Evolutionary conservation across 176 grass and related monocot genomes (phyloP).

Genomic region (Pontederia paniculata): DNA sequence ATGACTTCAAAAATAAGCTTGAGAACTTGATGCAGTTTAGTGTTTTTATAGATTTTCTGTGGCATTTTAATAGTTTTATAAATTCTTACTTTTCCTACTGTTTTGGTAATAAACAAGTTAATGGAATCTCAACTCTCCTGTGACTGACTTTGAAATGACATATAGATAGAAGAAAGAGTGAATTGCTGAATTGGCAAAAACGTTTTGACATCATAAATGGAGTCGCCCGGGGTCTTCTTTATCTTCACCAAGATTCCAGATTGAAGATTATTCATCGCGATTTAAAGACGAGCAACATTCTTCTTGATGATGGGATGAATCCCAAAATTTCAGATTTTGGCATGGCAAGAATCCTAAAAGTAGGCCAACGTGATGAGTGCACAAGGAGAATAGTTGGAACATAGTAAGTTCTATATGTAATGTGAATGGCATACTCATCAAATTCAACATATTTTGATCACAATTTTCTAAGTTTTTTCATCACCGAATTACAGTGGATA

Average conservation of each 20-base stretch:
- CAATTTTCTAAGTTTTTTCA: background rate
- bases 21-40: background rate
- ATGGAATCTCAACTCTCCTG: no score
- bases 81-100: no score
- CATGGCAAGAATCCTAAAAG: slow-evolving; percentile 31
- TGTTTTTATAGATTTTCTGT: background rate
- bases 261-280: slow-evolving; percentile 51
- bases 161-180: slow-evolving; percentile 25
- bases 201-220: slow-evolving; percentile 43
- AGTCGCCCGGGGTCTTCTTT: slow-evolving; percentile 44
- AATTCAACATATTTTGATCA: background rate
- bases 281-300: slow-evolving; percentile 51
- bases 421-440: background rate
- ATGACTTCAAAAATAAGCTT: no score
- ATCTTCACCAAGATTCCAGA: slow-evolving; percentile 58
- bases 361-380: slow-evolving; percentile 15
- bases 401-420: slow-evolving; percentile 17
- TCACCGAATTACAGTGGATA: slow-evolving; percentile 3
- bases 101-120: no score
- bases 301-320: slow-evolving; percentile 44
- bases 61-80: no score
- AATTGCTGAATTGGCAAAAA: slow-evolving; percentile 26
- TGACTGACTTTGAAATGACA: no score
- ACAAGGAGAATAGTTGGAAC: slow-evolving; percentile 39
- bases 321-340: slow-evolving; percentile 72